These are phyloP conservation scores for Abortiporus biennis DNA, from an alignment of 1,284 basidiomycete genomes.

Conservation along the genomic window DNA sequence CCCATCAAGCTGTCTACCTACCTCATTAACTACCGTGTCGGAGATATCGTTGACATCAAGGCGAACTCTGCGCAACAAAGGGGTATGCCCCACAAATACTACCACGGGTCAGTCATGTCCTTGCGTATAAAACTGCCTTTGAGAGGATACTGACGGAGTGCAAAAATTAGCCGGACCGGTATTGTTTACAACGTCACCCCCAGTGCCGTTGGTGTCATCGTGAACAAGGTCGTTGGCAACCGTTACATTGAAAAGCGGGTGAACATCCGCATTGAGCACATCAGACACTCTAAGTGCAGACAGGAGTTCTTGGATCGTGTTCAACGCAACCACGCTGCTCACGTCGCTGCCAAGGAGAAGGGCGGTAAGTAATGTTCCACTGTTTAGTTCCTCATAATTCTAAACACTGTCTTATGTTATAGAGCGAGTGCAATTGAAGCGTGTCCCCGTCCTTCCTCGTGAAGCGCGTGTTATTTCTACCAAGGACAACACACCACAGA, in stretches of 20 bases:
- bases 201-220: slow-evolving; percentile 92
- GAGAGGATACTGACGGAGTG: background rate
- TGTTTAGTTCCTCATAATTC: background rate
- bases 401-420: slow-evolving; percentile 1
- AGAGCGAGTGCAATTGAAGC: slow-evolving; percentile 86
- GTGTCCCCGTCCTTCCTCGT: slow-evolving; percentile 82
- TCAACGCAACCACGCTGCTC: slow-evolving; percentile 86
- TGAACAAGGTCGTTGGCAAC: slow-evolving; percentile 98
- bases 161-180: slow-evolving; percentile 79
- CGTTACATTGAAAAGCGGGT: slow-evolving; percentile 99
- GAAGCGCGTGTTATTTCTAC: slow-evolving; percentile 74
- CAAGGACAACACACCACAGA: slow-evolving; percentile 83
- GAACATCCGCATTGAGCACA: slow-evolving; percentile 98
- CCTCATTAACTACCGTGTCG: slow-evolving; percentile 90
- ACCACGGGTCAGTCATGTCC: slow-evolving; percentile 74
- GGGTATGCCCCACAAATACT: slow-evolving; percentile 99
- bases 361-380: slow-evolving; percentile 62
- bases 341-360: slow-evolving; percentile 82
- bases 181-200: slow-evolving; percentile 99
- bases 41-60: slow-evolving; percentile 99
- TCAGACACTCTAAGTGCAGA: slow-evolving; percentile 97
- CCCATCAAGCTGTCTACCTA: slow-evolving; percentile 90
- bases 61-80: slow-evolving; percentile 99
- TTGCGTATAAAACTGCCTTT: too few species aligned
- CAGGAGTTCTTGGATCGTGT: slow-evolving; percentile 98